A percentile compares a stretch with the other conserved stretches of the same genome.
Evolutionary conservation across 139 green algal genomes (phyloP).

Genomic region (Micromonas commoda): DNA sequence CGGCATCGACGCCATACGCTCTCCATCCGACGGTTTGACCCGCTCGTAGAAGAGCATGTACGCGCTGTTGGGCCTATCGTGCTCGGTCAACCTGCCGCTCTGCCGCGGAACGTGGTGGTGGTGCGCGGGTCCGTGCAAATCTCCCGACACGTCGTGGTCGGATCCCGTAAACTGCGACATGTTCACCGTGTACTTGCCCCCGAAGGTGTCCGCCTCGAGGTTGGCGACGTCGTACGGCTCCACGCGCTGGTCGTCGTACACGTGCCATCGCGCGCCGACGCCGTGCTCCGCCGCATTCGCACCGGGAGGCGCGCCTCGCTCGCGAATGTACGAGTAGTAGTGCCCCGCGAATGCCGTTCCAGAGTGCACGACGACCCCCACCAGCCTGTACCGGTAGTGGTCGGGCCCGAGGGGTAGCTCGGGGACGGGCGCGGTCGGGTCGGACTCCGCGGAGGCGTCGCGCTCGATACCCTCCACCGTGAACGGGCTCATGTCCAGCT

Average conservation of each 20-base stretch:
- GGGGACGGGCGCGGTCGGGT: not conserved
- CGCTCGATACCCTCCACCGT: conserved; percentile 16
- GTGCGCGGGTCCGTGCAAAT: not conserved
- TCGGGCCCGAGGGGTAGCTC: not conserved
- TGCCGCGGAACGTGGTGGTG: not conserved
- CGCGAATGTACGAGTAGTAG: conserved; percentile 85
- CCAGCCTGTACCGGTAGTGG: conserved; percentile 35
- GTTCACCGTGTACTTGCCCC: conserved; percentile 50
- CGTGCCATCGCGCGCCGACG: conserved; percentile 54
- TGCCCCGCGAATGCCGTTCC: conserved; percentile 87
- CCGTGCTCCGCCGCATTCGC: not conserved
- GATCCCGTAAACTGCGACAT: conserved; percentile 1
- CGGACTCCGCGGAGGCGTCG: not conserved
- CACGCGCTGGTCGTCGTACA: conserved; percentile 81
- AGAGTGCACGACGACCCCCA: conserved; percentile 83
- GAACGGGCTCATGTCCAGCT: conserved; percentile 31
- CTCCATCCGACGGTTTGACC: conserved; percentile 7
- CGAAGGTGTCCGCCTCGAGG: conserved; percentile 82
- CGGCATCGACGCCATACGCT: conserved; percentile 3
- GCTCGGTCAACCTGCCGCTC: conserved; percentile 37
- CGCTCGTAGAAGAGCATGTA: conserved; percentile 96
- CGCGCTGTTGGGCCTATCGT: conserved; percentile 73
- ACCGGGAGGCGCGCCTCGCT: not conserved
- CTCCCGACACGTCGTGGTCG: not conserved
- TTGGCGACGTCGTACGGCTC: conserved; percentile 57